These are phyloP conservation scores for Magnaporthales sp. DNA, from an alignment of 2,329 filamentous ascomycete genomes.

Conservation along the genomic window DNA sequence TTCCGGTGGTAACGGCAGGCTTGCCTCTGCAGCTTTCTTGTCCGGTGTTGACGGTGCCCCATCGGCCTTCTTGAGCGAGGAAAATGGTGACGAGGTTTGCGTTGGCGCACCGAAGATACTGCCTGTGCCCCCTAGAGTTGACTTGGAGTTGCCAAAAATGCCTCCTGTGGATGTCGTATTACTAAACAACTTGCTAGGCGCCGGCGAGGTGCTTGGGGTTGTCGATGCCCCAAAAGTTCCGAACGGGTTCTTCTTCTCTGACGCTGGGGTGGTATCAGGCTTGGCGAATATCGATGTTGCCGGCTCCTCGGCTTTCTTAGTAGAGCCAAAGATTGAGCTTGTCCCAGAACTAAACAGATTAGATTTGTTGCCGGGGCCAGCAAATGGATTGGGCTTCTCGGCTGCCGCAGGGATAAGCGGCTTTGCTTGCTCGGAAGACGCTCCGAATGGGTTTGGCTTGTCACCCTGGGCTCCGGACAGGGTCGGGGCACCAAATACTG, in stretches of 20 bases:
- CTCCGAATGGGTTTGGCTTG: slow-evolving; percentile 3
- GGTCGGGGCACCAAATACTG: slow-evolving; percentile 32
- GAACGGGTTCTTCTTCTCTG: slow-evolving; percentile 4
- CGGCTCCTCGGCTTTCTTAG: not conserved
- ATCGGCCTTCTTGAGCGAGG: slow-evolving; percentile 28
- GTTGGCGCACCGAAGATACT: slow-evolving; percentile 13
- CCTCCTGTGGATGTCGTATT: slow-evolving; percentile 5
- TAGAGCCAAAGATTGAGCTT: not conserved
- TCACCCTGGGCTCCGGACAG: slow-evolving; percentile 11
- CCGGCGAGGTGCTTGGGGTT: slow-evolving; percentile 15
- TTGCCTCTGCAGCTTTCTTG: slow-evolving; percentile 6
- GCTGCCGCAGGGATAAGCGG: not conserved
- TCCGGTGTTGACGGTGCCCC: slow-evolving; percentile 7
- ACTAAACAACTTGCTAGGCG: slow-evolving; percentile 15
- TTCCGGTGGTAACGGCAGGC: slow-evolving; percentile 41
- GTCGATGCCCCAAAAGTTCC: slow-evolving; percentile 12
- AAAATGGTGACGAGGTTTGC: slow-evolving; percentile 6
- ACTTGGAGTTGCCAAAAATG: slow-evolving; percentile 1
- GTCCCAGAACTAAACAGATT: not conserved
- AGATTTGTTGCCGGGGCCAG: not conserved
- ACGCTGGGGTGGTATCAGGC: slow-evolving; percentile 12
- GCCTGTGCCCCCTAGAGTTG: not conserved
- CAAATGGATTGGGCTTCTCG: not conserved
- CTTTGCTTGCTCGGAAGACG: not conserved
- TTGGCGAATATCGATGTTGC: slow-evolving; percentile 14